phyloP scores from a whole-genome alignment of 2,329 filamentous ascomycete species.

The Aspergillus clavatus region DNA sequence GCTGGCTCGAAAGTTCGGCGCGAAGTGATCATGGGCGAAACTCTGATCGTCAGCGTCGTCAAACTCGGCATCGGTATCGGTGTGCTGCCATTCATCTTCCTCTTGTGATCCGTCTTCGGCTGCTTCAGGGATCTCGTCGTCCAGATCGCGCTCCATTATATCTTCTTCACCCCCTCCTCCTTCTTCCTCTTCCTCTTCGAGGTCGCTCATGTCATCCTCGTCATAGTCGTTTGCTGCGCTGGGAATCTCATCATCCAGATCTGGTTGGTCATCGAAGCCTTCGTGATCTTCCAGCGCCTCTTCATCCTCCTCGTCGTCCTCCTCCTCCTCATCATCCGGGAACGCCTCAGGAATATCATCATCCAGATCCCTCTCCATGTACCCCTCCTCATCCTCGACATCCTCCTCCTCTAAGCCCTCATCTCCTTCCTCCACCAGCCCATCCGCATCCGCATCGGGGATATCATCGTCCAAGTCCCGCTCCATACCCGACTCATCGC shows the following conservation, averaged over 20 bases:
- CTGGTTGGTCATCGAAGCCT: conserved; percentile 42
- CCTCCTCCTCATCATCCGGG: conserved; percentile 41
- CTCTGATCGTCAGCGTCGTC: conserved; percentile 39
- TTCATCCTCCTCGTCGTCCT: conserved; percentile 36
- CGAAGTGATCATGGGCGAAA: conserved; percentile 22
- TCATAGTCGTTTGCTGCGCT: conserved; percentile 44
- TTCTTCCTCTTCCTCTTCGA: conserved; percentile 27
- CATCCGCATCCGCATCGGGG: conserved; percentile 39
- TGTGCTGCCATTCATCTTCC: conserved; percentile 67
- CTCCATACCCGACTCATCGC: conserved; percentile 35
- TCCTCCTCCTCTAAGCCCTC: conserved; percentile 49
- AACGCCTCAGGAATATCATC: conserved; percentile 67
- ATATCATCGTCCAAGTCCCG: conserved; percentile 46
- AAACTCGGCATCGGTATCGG: conserved; percentile 65
- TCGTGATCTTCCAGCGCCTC: conserved; percentile 40
- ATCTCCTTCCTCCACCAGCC: conserved; percentile 40
- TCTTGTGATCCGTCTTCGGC: conserved; percentile 44
- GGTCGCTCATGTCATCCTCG: conserved; percentile 48
- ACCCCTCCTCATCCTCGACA: conserved; percentile 47
- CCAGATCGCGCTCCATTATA: conserved; percentile 64
- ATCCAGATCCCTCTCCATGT: conserved; percentile 61
- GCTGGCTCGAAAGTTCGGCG: conserved; percentile 29
- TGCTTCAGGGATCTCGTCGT: conserved; percentile 63
- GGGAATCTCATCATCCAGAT: conserved; percentile 58
- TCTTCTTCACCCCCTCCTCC: conserved; percentile 32